A percentile compares a stretch with the other conserved stretches of the same genome.
phyloP scores from a whole-genome alignment of 768 basidiomycete genomes.

The Podaxis sp. region DNA sequence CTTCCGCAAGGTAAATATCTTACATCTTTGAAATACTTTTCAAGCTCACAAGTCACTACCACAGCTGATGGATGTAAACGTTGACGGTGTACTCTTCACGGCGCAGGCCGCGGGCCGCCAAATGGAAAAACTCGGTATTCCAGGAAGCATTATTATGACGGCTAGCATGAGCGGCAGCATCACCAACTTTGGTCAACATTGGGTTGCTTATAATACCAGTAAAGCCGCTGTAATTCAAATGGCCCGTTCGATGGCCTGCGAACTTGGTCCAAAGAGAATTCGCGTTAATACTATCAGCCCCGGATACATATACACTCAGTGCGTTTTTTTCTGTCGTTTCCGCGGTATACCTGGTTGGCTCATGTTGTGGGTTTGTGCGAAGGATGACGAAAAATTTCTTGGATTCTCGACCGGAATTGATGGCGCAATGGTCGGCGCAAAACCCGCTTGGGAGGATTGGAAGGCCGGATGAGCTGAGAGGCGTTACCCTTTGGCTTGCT shows the following conservation, averaged over 20 bases:
- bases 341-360: background rate
- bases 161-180: slow-evolving; percentile 63
- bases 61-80: slow-evolving; percentile 55
- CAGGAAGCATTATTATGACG: slow-evolving; percentile 57
- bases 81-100: slow-evolving; percentile 55
- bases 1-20: slow-evolving; percentile 47
- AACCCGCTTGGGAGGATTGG: slow-evolving; percentile 71
- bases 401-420: slow-evolving; percentile 50
- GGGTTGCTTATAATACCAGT: slow-evolving; percentile 72
- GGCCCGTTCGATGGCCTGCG: slow-evolving; percentile 75
- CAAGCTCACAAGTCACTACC: background rate
- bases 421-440: slow-evolving; percentile 52
- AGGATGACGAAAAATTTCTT: slow-evolving; percentile 28
- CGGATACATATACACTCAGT: slow-evolving; percentile 71
- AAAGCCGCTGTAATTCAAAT: slow-evolving; percentile 82
- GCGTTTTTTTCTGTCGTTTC: slow-evolving; percentile 13
- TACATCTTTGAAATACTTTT: background rate
- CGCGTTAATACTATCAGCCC: slow-evolving; percentile 73
- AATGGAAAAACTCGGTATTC: slow-evolving; percentile 47
- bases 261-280: slow-evolving; percentile 63
- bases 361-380: background rate
- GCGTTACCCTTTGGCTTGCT: slow-evolving; percentile 64
- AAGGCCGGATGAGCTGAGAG: slow-evolving; percentile 64
- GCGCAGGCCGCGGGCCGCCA: slow-evolving; percentile 60
- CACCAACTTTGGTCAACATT: slow-evolving; percentile 55